phyloP scores from a whole-genome alignment of 169 alveolate species.

The Plasmodium berghei region DNA sequence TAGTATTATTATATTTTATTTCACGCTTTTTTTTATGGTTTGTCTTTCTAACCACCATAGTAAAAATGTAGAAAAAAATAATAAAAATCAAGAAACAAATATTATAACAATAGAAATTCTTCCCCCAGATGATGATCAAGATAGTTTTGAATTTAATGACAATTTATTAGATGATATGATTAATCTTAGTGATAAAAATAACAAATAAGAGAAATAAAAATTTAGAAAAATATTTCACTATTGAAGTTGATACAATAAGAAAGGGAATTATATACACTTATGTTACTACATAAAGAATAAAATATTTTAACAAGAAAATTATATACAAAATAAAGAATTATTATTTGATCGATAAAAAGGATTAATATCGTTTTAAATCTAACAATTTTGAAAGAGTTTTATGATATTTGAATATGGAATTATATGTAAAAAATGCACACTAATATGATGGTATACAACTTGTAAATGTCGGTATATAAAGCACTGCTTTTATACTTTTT shows the following conservation, averaged over 20 bases:
- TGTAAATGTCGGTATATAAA: no score
- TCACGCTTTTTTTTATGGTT: background rate
- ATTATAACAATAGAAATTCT: conserved; percentile 57
- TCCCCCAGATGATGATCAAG: conserved; percentile 50
- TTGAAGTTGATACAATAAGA: background rate
- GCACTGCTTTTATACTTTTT: no score
- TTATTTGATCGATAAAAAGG: no score
- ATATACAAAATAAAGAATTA: no score
- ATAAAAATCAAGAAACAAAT: background rate
- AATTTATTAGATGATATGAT: conserved; percentile 39
- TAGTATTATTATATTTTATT: background rate
- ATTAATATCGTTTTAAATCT: no score
- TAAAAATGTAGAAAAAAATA: conserved; percentile 17
- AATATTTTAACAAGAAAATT: no score
- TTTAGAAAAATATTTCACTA: background rate
- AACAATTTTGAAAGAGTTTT: no score
- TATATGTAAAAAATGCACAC: no score
- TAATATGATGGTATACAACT: no score
- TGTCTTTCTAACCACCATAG: conserved; percentile 1
- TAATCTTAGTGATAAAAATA: background rate
- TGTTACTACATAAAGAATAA: no score
- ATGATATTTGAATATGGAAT: no score
- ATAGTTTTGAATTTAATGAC: conserved; percentile 14
- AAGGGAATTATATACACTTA: background rate
- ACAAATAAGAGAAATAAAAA: no score